Percentiles rank a stretch among this genome's conserved stretches.
Conservation (phyloP, 164 flowering plant species). For the Berberis vulgaris region DNA sequence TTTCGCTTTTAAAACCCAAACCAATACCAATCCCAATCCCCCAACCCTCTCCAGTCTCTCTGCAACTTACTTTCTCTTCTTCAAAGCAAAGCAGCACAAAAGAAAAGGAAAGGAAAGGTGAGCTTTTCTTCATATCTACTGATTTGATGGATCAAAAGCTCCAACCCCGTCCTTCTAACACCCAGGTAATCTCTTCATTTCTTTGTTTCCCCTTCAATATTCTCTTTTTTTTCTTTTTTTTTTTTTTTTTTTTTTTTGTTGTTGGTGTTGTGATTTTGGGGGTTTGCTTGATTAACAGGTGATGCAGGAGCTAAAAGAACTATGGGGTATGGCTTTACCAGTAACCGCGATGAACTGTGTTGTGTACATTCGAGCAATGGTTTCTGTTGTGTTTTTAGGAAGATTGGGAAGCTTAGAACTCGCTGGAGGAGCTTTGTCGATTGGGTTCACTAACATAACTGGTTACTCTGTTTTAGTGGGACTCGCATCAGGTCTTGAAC, state of each 20-base stretch:
- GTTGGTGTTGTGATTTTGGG: background rate
- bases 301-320: conserved; percentile 64
- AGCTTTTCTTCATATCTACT: too few species aligned
- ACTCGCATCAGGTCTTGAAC: conserved; percentile 86
- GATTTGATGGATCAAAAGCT: too few species aligned
- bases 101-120: too few species aligned
- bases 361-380: conserved; percentile 58
- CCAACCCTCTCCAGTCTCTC: too few species aligned
- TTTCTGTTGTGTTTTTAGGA: conserved; percentile 80
- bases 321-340: conserved; percentile 83
- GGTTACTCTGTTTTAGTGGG: conserved; percentile 91
- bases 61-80: too few species aligned
- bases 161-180: too few species aligned
- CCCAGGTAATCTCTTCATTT: too few species aligned
- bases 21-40: too few species aligned
- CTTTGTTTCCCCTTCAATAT: too few species aligned
- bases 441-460: conserved; percentile 91
- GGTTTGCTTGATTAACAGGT: conserved; percentile 25
- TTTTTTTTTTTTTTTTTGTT: background rate
- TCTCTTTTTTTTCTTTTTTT: background rate
- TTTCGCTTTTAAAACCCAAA: too few species aligned
- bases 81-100: too few species aligned
- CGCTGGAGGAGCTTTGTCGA: conserved; percentile 89
- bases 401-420: conserved; percentile 79
- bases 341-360: conserved; percentile 61